Conservation (phyloP, 495 filamentous ascomycete genomes). For the Aspergillus saccharolyticus region DNA sequence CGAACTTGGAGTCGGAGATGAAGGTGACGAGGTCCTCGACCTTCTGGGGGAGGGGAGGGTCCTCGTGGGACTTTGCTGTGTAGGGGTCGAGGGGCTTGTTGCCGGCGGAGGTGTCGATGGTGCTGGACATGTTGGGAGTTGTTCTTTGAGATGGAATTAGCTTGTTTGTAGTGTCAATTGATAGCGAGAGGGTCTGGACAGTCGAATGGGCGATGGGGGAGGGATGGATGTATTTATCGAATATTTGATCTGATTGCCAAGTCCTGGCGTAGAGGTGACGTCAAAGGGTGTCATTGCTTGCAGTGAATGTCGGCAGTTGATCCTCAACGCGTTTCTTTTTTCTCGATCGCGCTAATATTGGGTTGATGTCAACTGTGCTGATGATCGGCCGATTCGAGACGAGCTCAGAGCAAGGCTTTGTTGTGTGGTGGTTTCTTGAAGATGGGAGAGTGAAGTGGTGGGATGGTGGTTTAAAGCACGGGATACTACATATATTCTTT, state of each 20-base stretch:
- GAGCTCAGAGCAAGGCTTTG: background rate
- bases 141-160: background rate
- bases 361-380: background rate
- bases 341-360: background rate
- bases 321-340: background rate
- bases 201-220: background rate
- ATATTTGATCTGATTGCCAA: slow-evolving; percentile 7
- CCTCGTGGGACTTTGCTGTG: slow-evolving; percentile 63
- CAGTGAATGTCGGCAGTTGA: background rate
- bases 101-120: slow-evolving; percentile 58
- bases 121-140: slow-evolving; percentile 29
- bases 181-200: too few species aligned
- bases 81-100: slow-evolving; percentile 72
- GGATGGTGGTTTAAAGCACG: too few species aligned
- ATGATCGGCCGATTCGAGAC: background rate
- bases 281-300: slow-evolving; percentile 7
- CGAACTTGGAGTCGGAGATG: slow-evolving; percentile 68
- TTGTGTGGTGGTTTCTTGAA: too few species aligned
- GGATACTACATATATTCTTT: too few species aligned
- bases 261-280: slow-evolving; percentile 21
- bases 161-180: background rate
- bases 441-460: too few species aligned
- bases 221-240: slow-evolving; percentile 4
- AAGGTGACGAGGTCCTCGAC: slow-evolving; percentile 70
- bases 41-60: slow-evolving; percentile 65